Evolutionary conservation across 2,329 filamentous ascomycete species (phyloP).

Genomic region (Anthostomella pinea): DNA sequence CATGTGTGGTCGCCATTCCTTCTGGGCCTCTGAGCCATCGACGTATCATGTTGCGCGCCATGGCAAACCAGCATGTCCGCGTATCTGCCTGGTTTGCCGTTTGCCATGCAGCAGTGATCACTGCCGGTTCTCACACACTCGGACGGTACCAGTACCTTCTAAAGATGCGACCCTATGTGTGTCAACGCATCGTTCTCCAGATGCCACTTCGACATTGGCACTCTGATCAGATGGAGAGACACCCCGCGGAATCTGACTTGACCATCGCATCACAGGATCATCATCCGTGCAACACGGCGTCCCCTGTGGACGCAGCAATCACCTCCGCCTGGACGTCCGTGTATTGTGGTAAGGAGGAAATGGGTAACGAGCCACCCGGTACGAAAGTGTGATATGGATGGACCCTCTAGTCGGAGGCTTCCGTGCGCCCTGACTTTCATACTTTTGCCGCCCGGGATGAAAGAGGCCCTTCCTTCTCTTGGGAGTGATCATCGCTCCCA

Average conservation of each 20-base stretch:
- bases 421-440: background rate
- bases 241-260: too few relatives aligned
- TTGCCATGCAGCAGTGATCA: too few relatives aligned
- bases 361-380: too few relatives aligned
- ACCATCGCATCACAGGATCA: background rate
- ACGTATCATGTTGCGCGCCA: too few relatives aligned
- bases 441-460: constrained; percentile 1
- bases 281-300: background rate
- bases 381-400: background rate
- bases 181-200: background rate
- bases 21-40: too few relatives aligned
- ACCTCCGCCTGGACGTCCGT: too few relatives aligned
- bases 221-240: background rate
- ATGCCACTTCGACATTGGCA: background rate
- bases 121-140: too few relatives aligned
- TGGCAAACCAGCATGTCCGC: too few relatives aligned
- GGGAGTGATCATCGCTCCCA: background rate
- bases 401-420: background rate
- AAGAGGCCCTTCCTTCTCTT: too few relatives aligned
- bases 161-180: background rate
- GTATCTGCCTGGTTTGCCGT: background rate
- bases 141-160: too few relatives aligned
- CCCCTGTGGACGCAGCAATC: too few relatives aligned
- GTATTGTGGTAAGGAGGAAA: background rate
- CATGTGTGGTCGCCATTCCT: too few relatives aligned